These are phyloP conservation scores for Onygena corvina DNA, from an alignment of 2,329 filamentous ascomycete genomes.

Conservation along the genomic window DNA sequence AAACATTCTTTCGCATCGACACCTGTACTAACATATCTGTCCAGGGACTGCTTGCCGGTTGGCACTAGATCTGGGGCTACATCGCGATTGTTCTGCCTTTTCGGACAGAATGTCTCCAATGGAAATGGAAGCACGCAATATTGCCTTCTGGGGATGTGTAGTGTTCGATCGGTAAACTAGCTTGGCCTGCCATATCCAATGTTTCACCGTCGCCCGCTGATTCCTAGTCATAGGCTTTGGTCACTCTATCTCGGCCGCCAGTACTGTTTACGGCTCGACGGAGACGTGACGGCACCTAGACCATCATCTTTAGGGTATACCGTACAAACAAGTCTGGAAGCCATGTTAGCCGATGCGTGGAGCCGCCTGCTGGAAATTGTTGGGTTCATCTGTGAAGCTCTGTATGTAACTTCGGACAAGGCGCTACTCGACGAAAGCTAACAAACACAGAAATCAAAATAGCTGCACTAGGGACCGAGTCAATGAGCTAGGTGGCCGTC, in stretches of 20 bases:
- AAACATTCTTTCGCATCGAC: no score
- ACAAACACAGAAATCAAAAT: conserved; percentile 8
- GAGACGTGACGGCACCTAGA: conserved; percentile 8
- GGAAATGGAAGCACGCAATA: conserved; percentile 14
- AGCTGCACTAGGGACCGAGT: conserved; percentile 7
- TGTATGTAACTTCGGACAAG: conserved; percentile 7
- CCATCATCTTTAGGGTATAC: neutral
- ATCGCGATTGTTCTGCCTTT: conserved; percentile 11
- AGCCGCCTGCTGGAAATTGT: conserved; percentile 10
- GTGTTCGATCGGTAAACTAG: conserved; percentile 12
- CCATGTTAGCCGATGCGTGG: conserved; percentile 14
- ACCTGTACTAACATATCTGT: neutral
- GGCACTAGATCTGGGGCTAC: conserved; percentile 15
- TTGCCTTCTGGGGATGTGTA: conserved; percentile 16
- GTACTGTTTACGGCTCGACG: conserved; percentile 12
- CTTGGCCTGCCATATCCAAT: neutral
- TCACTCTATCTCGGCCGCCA: conserved; percentile 16
- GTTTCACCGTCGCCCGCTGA: neutral
- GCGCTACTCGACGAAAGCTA: neutral
- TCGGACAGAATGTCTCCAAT: conserved; percentile 8
- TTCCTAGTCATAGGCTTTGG: conserved; percentile 9
- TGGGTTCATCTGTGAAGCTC: conserved; percentile 14
- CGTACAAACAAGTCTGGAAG: conserved; percentile 7
- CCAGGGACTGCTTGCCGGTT: conserved; percentile 14
- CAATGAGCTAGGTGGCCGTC: conserved; percentile 11